These are phyloP conservation scores for Diaporthe caulivora DNA, from an alignment of 2,329 filamentous ascomycete species.

Conservation along the genomic window DNA sequence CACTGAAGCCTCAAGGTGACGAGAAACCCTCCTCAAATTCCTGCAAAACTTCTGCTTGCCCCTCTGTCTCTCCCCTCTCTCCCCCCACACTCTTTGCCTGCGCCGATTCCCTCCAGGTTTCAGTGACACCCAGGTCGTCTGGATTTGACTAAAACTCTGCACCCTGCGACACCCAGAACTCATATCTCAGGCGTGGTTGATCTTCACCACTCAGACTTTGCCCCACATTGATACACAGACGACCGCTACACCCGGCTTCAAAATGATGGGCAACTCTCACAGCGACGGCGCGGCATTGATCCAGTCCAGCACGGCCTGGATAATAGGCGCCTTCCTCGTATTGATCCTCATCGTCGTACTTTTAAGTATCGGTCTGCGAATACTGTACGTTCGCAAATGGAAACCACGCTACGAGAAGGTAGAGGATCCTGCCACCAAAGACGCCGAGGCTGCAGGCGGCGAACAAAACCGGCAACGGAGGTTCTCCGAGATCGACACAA, in stretches of 20 bases:
- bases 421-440: constrained; percentile 3
- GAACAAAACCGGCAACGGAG: neutral
- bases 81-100: neutral
- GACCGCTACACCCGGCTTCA: neutral
- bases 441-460: constrained; percentile 5
- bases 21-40: neutral
- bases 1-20: neutral
- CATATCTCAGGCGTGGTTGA: neutral
- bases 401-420: constrained; percentile 22
- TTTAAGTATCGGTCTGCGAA: neutral
- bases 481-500: constrained; percentile 8
- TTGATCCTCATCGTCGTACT: constrained; percentile 15
- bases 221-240: neutral
- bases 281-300: constrained; percentile 15
- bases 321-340: constrained; percentile 12
- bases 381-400: constrained; percentile 18
- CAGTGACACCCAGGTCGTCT: neutral
- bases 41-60: neutral
- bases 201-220: neutral
- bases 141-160: neutral
- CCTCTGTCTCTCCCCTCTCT: neutral
- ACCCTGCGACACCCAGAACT: neutral
- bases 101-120: neutral
- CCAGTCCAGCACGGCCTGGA: constrained; percentile 29
- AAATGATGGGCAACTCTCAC: neutral